Evolutionary conservation across 192 early-diverging fungal genomes (phyloP).

Genomic region (Backusella luteola): DNA sequence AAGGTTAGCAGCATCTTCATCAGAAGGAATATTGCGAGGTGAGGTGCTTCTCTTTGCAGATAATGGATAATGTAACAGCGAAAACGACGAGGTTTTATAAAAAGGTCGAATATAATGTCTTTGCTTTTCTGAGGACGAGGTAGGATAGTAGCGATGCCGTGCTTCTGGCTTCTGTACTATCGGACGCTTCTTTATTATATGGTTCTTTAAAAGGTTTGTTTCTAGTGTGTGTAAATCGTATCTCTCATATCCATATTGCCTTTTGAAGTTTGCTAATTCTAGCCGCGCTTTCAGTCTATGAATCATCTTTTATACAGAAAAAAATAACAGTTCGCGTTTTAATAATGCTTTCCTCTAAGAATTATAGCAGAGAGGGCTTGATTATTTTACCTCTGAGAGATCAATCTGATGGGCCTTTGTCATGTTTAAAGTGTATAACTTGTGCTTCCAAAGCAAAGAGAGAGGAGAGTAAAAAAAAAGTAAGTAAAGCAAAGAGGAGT

Average conservation of each 20-base stretch:
- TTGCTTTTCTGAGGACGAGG: not conserved
- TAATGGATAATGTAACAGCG: not conserved
- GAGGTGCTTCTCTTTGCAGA: constrained; percentile 23
- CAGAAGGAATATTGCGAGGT: constrained; percentile 6
- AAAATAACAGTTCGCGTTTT: constrained; percentile 1
- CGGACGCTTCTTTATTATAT: not conserved
- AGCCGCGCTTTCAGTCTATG: constrained; percentile 28
- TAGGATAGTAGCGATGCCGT: constrained; percentile 24
- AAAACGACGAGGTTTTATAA: not conserved
- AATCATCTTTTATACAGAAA: constrained; percentile 19
- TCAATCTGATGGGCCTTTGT: not conserved
- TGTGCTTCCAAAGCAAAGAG: not conserved
- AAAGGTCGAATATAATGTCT: not conserved
- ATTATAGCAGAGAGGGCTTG: not conserved
- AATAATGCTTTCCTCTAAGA: not conserved
- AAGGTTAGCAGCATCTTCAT: constrained; percentile 31
- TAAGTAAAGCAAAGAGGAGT: not conserved
- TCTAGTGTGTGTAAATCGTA: constrained; percentile 23
- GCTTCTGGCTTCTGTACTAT: not conserved
- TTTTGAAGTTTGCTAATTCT: constrained; percentile 30
- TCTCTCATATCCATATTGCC: constrained; percentile 30
- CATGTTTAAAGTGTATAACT: not conserved
- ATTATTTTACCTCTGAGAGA: not conserved
- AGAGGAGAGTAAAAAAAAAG: not conserved
- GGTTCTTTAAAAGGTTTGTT: not conserved